Evolutionary conservation across 768 basidiomycete species (phyloP), one percentile per base, ranked within the genome.

Genomic region (Trametes cubensis): DNA sequence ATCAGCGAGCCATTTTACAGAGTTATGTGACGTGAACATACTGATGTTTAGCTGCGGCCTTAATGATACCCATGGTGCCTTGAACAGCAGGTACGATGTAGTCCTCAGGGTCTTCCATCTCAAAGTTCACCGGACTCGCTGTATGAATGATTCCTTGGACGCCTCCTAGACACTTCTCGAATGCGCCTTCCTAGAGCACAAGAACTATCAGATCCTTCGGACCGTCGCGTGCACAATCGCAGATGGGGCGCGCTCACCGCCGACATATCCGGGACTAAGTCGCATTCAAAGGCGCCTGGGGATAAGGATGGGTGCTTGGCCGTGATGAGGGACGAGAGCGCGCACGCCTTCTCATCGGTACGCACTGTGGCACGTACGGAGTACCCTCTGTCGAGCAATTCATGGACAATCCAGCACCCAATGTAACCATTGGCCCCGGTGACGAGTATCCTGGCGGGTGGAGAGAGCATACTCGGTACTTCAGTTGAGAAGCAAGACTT

Each of bases 111-210:
- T 84, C 79, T 20, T 77, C 75, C 2, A 76, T 77, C 1, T 79
- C 73, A 21, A 76, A 62, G 55, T 80, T 74, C 67, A 85, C 79
- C 0, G 89, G 89, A 0, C 87, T 88, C 0, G 87, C 88, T 1
- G 79, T 83, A 66, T 91, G 89, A 38, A 77, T 80, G 50, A 94
- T 81, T 0, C 80, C 91, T 58, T 89, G 84, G 4, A 92, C 83
- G 0, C 81, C 89, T 70, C 85, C 83, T 60, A 92, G 86, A 0
- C 85, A 89, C 49, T 90, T 84, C 68, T 92, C 89, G 63, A 92
- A 94, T 0, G 86, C 88, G 4, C 83, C 83, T 3, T 79, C 80
- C 85, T 85, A 52, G 20, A 18, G 39, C n/a, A 17, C 30, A 34
- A 15, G 3, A 10, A n/a, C 7, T 21, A n/a, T 15, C 23, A 26